Conservation (phyloP, 352 stramenopile genomes). For the Pythium grandisporangium region DNA sequence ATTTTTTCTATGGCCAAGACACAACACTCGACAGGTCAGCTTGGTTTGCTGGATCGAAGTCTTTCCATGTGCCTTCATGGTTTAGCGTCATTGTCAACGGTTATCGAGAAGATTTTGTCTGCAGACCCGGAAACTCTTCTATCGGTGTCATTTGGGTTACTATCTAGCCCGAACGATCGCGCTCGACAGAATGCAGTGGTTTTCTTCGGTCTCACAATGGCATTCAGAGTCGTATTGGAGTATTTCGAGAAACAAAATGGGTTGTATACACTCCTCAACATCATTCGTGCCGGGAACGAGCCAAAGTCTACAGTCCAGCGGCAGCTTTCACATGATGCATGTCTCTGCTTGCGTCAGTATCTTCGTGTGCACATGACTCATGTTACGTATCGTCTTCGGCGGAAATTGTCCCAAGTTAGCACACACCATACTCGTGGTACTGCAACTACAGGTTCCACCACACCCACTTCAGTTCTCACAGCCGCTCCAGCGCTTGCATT, state of each 20-base stretch:
- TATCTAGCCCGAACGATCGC: conserved; percentile 72
- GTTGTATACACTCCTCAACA: conserved; percentile 76
- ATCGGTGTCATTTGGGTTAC: conserved; percentile 40
- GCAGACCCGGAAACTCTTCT: conserved; percentile 51
- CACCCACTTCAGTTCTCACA: conserved; percentile 38
- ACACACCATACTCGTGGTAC: too few species aligned
- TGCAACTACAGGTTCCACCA: too few species aligned
- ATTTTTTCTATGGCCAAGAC: conserved; percentile 53
- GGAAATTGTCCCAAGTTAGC: conserved; percentile 51
- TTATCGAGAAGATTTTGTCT: conserved; percentile 67
- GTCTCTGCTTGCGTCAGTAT: conserved; percentile 77
- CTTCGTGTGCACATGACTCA: conserved; percentile 74
- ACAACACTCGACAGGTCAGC: conserved; percentile 43
- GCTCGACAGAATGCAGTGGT: conserved; percentile 76
- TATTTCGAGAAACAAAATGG: conserved; percentile 82
- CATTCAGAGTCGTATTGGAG: conserved; percentile 75
- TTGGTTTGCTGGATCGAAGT: conserved; percentile 59
- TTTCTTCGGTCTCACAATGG: conserved; percentile 74
- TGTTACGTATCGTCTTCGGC: conserved; percentile 53
- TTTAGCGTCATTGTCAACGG: conserved; percentile 65
- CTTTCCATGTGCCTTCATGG: conserved; percentile 82
- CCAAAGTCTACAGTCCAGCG: conserved; percentile 69
- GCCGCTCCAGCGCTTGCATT: conserved; percentile 38
- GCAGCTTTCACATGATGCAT: conserved; percentile 77
- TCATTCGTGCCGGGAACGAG: conserved; percentile 71